Evolutionary conservation across 2,329 filamentous ascomycete genomes (phyloP), one percentile per base, ranked within the genome.

Genomic region (Dactylellina sp.): DNA sequence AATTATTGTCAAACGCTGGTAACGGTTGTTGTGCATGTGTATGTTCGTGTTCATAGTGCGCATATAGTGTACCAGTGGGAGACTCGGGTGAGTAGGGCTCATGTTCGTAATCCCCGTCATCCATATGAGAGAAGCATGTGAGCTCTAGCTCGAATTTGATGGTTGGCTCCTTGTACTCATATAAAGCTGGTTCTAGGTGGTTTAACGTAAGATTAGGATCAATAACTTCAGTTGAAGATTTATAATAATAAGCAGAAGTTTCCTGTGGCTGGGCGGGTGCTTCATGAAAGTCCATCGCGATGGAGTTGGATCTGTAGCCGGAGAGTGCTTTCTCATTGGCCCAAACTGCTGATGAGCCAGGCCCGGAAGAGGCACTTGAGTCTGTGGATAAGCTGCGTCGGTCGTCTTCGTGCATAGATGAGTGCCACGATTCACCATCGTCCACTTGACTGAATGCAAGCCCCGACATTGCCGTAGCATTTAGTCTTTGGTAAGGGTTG

Each of bases 191-290:
- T 11, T 65, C 55, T 16, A 60, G 70, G 25, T 62, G 52, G 18
- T 74, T 74, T 47, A 66, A 39, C 5, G 61, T 74, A 32, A 74
- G 61, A 25, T 61, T 62, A n/a, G 70, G 70, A 18, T 74, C 70
- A n/a, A 74, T 74, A 37, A 62, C 70, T 42, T 62, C 55, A 14
- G 60, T 44, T 20, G 64, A 46, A 2, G 53, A 44, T 22, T 74
- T 74, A 28, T 40, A 74, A 28, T 42, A 12, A 16, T 64, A 71
- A 11, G 39, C 22, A n/a, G n/a, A n/a, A n/a, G 20, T 60, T 55
- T 7, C 61, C 55, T 1, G 35, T 7, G 60, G 35, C n/a, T 53
- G 56, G 4, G 14, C 28, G 0, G 66, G 20, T 16, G 68, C 4
- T 35, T 72, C 68, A 7, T 55, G 60, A 60, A 55, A 72, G n/a